Evolutionary conservation across 2,329 filamentous ascomycete genomes (phyloP).

Genomic region (Pseudogymnoascus destructans): DNA sequence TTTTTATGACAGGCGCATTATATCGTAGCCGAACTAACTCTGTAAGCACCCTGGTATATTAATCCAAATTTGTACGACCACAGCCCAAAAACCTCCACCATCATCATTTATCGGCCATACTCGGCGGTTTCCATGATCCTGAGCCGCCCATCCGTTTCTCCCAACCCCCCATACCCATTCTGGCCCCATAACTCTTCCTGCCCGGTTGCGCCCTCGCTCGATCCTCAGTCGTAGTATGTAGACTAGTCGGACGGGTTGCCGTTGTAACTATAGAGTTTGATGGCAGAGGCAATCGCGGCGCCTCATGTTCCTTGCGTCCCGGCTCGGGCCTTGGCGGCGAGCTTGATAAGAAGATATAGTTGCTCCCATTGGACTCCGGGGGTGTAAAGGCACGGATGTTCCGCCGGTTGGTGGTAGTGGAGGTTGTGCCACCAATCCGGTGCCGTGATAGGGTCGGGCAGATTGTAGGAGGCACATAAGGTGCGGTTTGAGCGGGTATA

Average conservation of each 20-base stretch:
- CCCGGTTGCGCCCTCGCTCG: neutral
- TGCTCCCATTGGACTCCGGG: constrained; percentile 12
- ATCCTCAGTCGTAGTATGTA: neutral
- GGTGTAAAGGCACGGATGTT: constrained; percentile 11
- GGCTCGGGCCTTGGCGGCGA: constrained; percentile 20
- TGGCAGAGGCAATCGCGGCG: neutral
- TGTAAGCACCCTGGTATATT: neutral
- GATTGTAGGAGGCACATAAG: constrained; percentile 4
- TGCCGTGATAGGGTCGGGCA: constrained; percentile 3
- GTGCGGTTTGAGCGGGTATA: neutral
- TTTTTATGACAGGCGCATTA: neutral
- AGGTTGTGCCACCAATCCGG: constrained; percentile 3
- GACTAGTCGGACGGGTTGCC: neutral
- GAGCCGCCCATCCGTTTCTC: neutral
- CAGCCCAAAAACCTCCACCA: neutral
- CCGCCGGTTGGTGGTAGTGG: constrained; percentile 15
- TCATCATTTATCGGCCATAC: neutral
- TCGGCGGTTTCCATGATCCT: constrained; percentile 2
- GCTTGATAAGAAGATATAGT: constrained; percentile 24
- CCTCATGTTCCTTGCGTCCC: constrained; percentile 9
- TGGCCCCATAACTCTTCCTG: neutral
- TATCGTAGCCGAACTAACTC: neutral
- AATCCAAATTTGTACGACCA: neutral
- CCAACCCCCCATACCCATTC: neutral
- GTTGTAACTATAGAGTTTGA: neutral